A percentile compares a stretch with the other conserved stretches of the same genome.
These are phyloP conservation scores for Usnea hakonensis DNA, from an alignment of 495 filamentous ascomycete species.

Conservation along the genomic window DNA sequence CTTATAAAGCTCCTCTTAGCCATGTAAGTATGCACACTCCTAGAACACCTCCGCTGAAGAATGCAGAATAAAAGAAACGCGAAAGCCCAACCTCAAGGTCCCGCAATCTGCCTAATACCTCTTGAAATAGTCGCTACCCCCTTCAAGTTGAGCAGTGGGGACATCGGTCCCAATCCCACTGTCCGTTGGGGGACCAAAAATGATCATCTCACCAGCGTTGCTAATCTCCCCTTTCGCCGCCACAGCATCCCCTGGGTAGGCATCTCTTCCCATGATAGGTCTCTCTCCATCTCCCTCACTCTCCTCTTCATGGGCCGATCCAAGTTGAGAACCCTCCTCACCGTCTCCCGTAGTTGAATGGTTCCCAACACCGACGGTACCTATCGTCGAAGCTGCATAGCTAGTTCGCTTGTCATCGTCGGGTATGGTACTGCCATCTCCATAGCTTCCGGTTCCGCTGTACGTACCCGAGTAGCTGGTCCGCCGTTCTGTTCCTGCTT, in stretches of 20 bases:
- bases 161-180: conserved; percentile 41
- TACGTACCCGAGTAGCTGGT: conserved; percentile 45
- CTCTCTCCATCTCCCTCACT: conserved; percentile 25
- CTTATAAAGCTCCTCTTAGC: neutral
- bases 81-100: neutral
- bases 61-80: conserved; percentile 5
- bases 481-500: conserved; percentile 46
- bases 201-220: conserved; percentile 29
- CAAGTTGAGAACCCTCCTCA: conserved; percentile 13
- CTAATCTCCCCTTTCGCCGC: conserved; percentile 13
- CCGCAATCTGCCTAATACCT: neutral
- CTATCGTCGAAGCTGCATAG: conserved; percentile 39
- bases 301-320: conserved; percentile 28
- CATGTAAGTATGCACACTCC: conserved; percentile 6
- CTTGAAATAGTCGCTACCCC: conserved; percentile 27
- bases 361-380: conserved; percentile 27
- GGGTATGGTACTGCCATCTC: conserved; percentile 43
- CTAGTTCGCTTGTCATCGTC: conserved; percentile 43
- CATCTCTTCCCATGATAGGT: conserved; percentile 4
- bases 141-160: conserved; percentile 29
- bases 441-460: conserved; percentile 43
- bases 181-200: conserved; percentile 37
- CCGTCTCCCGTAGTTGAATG: conserved; percentile 26
- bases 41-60: conserved; percentile 21
- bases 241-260: conserved; percentile 8